Base-by-base conservation (phyloP, 768 basidiomycete species). In the Cubamyces lactineus region DNA sequence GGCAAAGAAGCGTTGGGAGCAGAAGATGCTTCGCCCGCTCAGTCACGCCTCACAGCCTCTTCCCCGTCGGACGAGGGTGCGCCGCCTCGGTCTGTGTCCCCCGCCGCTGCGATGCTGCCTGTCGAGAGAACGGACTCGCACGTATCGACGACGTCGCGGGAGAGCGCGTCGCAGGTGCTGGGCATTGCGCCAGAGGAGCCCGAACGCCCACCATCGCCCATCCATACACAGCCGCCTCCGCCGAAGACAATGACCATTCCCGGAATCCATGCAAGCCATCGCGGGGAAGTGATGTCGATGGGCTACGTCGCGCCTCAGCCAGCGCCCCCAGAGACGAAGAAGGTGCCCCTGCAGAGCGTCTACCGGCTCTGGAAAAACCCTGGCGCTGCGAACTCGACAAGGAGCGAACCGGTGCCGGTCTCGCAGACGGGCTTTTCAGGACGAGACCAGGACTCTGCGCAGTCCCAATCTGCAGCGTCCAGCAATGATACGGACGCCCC, bases 231-330 rank as follows among this genome's bases (percentile, higher is more conserved):
- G 69, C 92, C 92, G 2, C 72, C 78, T 8, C 85, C 86, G 70
- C 88, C 85, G 30, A 88, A 85, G 67, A 88, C 82, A 43, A 94
- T 94, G 92, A 86, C 84, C 15, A 94, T 94, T 64, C 92, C 92
- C 9, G 90, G 91, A 1, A 94, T 94, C 62, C 92, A 93, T 68
- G 91, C 85, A 3, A 90, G 86, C 67, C 88, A 93, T 69, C 85
- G 84, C n/a, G 89, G 89, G 9, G 91, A 94, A 63, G 84, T 93
- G 45, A 91, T 91, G 86, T 88, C 91, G 3, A 81, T 94, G 81
- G 92, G 92, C 12, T 87, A 90, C 67, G 83, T 84, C 58, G 85
- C 88, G 12, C 78, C 81, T 2, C 63, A 70, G 24, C 63, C 76
- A 11, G 79, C 82, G 21, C 74, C 72, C 53, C 73, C 74, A 61